Evolutionary conservation across 1,139 yeast genomes (phyloP), one percentile per base, ranked within the genome.

Genomic region (Taphrina communis): DNA sequence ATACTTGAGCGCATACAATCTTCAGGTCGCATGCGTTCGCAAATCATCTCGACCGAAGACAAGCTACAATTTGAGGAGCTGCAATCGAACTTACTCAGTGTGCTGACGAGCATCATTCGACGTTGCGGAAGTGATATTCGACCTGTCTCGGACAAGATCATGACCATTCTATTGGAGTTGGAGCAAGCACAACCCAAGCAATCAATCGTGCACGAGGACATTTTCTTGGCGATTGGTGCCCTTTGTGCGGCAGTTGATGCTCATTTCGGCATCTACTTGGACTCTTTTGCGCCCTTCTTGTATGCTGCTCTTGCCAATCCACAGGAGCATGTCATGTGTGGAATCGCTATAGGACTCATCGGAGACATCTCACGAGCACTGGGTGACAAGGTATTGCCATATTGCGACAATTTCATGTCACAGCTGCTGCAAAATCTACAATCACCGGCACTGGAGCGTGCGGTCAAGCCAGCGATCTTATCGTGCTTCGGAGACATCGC

Each of bases 401-500:
- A 90, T 78, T 86, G 90, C 74, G 87, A 87, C 72, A 88, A 88
- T 5, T 85, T 93, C 75, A 92, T 94, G 97, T 85, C 85, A 68
- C 87, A 89, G 59, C 83, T 94, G 76, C 93, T 97, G 69, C 82
- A 84, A 66, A 85, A 87, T 74, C 83, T 94, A 72, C 86, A 71
- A 69, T 72, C 72, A 35, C 59, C 72, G 1, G 59, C 58, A 9
- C 88, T 90, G 41, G 88, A 88, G 76, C 85, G 89, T 72, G 96
- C 91, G 72, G 82, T 93, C 73, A 88, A 90, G 78, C 97, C 98
- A 14, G 85, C 91, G 21, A 90, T 93, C 44, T 82, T 95, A 73
- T 90, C 97, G n/a, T 92, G 97, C 75, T 90, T 94, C 78, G 99
- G 99, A 72, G 99, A 94, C 78, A 85, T 95, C 76, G 98, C 99